Conservation (phyloP, 495 filamentous ascomycete species). For the Delitschia confertaspora region DNA sequence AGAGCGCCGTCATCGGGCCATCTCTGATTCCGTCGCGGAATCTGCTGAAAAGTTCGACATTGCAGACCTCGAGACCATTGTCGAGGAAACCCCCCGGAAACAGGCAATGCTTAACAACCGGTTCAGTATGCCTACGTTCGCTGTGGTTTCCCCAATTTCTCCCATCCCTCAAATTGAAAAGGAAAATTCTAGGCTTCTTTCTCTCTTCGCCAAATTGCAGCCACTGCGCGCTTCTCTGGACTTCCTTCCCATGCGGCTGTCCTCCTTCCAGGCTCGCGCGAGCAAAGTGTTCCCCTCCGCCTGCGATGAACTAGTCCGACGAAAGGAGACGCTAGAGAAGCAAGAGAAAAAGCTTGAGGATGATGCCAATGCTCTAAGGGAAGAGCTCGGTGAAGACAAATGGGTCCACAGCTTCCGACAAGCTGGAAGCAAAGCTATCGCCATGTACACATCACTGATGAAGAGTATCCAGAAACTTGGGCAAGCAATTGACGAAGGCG, state of each 20-base stretch:
- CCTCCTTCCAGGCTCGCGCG: conserved; percentile 71
- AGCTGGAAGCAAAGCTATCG: conserved; percentile 83
- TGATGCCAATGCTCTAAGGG: conserved; percentile 77
- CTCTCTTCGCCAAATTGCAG: conserved; percentile 88
- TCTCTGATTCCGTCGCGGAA: conserved; percentile 40
- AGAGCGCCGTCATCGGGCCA: conserved; percentile 70
- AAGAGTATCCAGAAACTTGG: conserved; percentile 72
- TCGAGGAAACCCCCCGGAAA: conserved; percentile 66
- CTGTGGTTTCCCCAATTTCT: conserved; percentile 47
- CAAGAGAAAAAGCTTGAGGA: conserved; percentile 73
- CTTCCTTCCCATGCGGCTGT: conserved; percentile 92
- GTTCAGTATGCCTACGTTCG: conserved; percentile 54
- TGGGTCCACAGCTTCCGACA: conserved; percentile 94
- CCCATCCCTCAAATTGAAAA: conserved; percentile 50
- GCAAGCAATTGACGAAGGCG: conserved; percentile 66
- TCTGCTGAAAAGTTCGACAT: conserved; percentile 63
- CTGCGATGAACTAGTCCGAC: conserved; percentile 74
- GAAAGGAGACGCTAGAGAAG: conserved; percentile 60
- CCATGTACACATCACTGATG: conserved; percentile 89
- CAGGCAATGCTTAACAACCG: conserved; percentile 49
- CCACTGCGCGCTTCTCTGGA: conserved; percentile 86
- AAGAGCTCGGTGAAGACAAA: conserved; percentile 85
- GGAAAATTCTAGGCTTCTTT: conserved; percentile 73
- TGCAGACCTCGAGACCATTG: conserved; percentile 84
- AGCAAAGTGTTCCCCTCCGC: conserved; percentile 73